Base-by-base conservation (phyloP, 148 eudicot species). In the Camellia lanceoleosa region DNA sequence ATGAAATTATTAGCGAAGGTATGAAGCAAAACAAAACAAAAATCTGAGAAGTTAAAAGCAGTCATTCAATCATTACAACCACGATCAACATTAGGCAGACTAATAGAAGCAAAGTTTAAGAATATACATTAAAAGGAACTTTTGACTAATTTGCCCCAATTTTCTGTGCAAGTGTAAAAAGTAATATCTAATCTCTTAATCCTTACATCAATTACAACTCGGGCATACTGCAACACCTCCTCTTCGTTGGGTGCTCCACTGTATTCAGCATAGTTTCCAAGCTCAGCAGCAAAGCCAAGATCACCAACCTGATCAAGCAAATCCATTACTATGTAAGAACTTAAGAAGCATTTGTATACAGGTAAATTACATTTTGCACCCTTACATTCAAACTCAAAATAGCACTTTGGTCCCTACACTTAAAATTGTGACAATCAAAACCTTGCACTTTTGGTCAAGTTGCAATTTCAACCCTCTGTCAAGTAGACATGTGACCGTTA, bases 201-300 rank as follows among this genome's bases (percentile, higher is more conserved):
- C 49, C 93, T 85, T 86, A 91, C 94, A 77, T 91, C 94, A 79
- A 91, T 88, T 38, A 89, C 92, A 68, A 91, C 92, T 85, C 94
- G 81, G 64, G 94, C 94, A 75, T 91, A 89, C 84, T 91, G 90
- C 84, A 91, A 80, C 75, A 91, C 92, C 89, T 91, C 94, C 68
- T 91, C 92, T 80, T 91, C 94, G 55, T 91, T 89, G n/a, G 94
- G 94, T 66, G 94, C 92, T 52, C 94, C 94, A 81, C 94, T 91
- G 81, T 91, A 89, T 78, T 91, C 94, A 2, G 94, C 94, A 71
- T 91, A 91, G 83, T 91, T 91, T 63, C 94, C 94, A 64, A 91
- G 92, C 83, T 91, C 94, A 59, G 88, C 82, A 60, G 94, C 94
- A 86, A 74, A 91, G 51, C 94, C 94, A 78, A 91, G 92, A 86